A percentile compares a stretch with the other conserved stretches of the same genome.
Conservation (phyloP, 2,329 filamentous ascomycete genomes). For the Podosphaera xanthii region DNA sequence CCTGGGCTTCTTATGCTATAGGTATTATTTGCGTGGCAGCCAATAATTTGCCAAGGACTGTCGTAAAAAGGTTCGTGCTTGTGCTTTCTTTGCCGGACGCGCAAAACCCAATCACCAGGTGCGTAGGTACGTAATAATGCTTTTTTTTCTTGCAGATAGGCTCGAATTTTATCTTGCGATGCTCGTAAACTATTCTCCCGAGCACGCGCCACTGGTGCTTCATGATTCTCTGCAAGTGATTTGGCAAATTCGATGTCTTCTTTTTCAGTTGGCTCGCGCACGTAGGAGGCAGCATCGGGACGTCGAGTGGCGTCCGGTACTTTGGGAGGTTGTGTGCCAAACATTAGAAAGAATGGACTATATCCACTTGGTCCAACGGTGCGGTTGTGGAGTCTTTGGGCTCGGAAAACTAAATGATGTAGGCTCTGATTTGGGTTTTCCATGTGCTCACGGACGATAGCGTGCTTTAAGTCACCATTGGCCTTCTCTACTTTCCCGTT, state of each 20-base stretch:
- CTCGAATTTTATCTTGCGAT: not conserved
- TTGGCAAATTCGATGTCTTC: not conserved
- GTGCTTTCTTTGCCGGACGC: not conserved
- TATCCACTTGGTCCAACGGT: not conserved
- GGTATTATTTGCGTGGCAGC: not conserved
- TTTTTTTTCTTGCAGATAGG: not conserved
- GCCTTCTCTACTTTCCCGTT: not conserved
- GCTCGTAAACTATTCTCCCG: not conserved
- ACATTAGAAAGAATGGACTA: not conserved
- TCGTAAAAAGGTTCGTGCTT: not conserved
- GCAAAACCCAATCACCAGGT: not conserved
- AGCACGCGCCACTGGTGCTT: not conserved
- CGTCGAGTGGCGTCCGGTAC: not conserved
- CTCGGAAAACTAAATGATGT: not conserved
- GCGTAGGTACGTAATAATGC: not conserved
- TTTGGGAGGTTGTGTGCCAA: not conserved
- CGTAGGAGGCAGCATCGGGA: not conserved
- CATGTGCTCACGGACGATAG: not conserved
- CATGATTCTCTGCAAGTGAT: not conserved
- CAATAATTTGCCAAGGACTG: not conserved
- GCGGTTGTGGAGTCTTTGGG: not conserved
- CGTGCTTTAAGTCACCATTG: not conserved
- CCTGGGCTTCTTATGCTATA: not conserved
- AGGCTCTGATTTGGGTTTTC: not conserved
- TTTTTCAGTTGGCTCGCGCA: not conserved